These are phyloP conservation scores for Dactylis glomerata DNA, from an alignment of 176 grass and related monocot genomes.

Conservation along the genomic window DNA sequence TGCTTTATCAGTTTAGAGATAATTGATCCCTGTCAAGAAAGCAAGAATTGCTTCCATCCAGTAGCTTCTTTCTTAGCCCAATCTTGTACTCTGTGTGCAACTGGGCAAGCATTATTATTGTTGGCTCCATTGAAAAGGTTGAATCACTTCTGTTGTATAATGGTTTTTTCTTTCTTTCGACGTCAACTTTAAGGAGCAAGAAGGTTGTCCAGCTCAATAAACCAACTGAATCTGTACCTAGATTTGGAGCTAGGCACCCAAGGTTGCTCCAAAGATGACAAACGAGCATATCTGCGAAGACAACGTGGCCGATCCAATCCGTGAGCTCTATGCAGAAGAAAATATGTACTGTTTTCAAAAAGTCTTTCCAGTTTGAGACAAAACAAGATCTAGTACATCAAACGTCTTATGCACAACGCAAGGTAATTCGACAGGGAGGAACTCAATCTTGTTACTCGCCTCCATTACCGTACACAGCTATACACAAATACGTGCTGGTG, in stretches of 20 bases:
- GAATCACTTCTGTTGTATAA: neutral
- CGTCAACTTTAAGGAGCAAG: neutral
- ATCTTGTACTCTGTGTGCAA: neutral
- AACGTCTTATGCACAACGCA: neutral
- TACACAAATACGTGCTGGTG: no score
- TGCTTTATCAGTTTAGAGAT: no score
- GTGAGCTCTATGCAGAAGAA: no score
- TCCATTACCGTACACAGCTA: no score
- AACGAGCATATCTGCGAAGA: neutral
- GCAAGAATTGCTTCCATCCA: neutral
- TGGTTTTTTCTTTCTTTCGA: neutral
- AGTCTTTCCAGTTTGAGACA: neutral
- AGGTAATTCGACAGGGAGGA: neutral
- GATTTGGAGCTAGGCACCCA: neutral
- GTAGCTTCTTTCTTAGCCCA: neutral
- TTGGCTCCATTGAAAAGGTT: conserved; percentile 6
- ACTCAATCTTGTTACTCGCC: no score
- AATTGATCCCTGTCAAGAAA: no score
- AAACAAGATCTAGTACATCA: neutral
- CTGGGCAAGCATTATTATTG: neutral
- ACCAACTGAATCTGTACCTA: neutral
- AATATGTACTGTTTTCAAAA: neutral
- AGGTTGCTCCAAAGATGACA: conserved; percentile 2
- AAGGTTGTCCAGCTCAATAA: neutral
- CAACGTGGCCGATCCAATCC: neutral